Percentiles rank a stretch among this genome's conserved stretches.
Evolutionary conservation across 306 rosid species (phyloP).

Genomic region (Acacia acuminata): DNA sequence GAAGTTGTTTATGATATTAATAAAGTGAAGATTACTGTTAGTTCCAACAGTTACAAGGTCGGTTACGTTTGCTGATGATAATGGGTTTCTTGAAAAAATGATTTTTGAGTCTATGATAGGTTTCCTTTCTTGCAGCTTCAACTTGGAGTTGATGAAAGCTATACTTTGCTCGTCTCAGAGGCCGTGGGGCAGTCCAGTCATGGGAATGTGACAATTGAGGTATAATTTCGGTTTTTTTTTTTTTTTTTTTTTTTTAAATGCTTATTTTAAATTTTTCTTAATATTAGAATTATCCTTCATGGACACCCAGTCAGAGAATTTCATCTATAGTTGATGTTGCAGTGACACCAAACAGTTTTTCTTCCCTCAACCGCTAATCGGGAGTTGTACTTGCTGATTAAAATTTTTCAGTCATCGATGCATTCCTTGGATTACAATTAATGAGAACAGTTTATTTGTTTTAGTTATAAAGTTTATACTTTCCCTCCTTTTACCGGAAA

Average conservation of each 20-base stretch:
- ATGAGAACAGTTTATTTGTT: not conserved
- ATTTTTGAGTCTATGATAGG: slow-evolving; percentile 36
- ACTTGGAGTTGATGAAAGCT: slow-evolving; percentile 99
- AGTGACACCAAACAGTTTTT: not conserved
- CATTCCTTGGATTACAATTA: not conserved
- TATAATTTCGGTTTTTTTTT: slow-evolving; percentile 7
- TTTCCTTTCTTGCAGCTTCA: slow-evolving; percentile 62
- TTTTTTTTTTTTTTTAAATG: slow-evolving; percentile 11
- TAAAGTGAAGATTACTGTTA: slow-evolving; percentile 54
- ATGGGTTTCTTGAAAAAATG: not conserved
- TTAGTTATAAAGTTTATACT: not conserved
- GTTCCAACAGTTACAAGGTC: slow-evolving; percentile 62
- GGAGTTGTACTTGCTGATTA: not conserved
- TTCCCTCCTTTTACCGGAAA: not conserved
- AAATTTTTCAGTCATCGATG: not conserved
- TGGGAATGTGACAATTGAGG: slow-evolving; percentile 76
- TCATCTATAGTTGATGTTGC: not conserved
- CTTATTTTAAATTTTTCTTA: not conserved
- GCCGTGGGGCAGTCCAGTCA: slow-evolving; percentile 47
- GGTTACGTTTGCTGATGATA: not conserved
- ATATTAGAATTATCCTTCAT: not conserved
- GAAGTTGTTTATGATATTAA: slow-evolving; percentile 53
- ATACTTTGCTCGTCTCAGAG: slow-evolving; percentile 56
- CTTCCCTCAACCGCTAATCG: not conserved
- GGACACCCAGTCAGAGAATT: not conserved